Evolutionary conservation across 352 stramenopile genomes (phyloP).

Genomic region (Blastocystis sp.): DNA sequence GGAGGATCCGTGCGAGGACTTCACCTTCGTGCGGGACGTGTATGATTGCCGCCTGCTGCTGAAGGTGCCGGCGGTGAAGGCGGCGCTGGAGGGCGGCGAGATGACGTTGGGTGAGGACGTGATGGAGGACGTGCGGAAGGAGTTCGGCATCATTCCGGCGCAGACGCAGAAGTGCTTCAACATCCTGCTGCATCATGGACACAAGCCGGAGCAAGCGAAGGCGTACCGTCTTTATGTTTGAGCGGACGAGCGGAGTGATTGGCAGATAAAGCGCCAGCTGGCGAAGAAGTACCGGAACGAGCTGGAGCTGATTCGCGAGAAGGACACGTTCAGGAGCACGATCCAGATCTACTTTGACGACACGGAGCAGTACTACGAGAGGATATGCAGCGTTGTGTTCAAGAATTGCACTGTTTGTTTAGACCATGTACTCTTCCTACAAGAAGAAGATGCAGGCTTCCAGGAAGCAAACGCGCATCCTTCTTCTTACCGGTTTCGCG

Average conservation of each 20-base stretch:
- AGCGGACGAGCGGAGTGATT: not conserved
- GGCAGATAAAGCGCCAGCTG: slow-evolving; percentile 35
- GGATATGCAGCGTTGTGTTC: slow-evolving; percentile 28
- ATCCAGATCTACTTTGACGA: not conserved
- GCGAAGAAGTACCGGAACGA: not conserved
- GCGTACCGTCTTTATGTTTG: slow-evolving; percentile 45
- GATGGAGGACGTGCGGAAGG: not conserved
- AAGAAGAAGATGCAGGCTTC: not conserved
- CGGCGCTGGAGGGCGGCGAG: not conserved
- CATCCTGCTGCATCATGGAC: slow-evolving; percentile 33
- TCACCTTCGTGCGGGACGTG: slow-evolving; percentile 50
- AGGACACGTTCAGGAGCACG: not conserved
- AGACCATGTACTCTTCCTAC: slow-evolving; percentile 21
- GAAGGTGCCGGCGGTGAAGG: not conserved
- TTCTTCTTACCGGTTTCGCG: not conserved
- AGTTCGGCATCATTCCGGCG: not conserved
- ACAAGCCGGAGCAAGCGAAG: not conserved
- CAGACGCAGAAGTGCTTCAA: slow-evolving; percentile 56
- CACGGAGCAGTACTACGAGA: slow-evolving; percentile 18
- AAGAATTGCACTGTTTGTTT: slow-evolving; percentile 53
- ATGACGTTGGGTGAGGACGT: not conserved
- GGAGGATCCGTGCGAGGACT: slow-evolving; percentile 55
- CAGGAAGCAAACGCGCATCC: not conserved
- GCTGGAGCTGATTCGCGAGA: slow-evolving; percentile 41
- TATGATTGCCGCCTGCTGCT: slow-evolving; percentile 40